Base-by-base conservation (phyloP, 345 rosid genomes). In the Fremontodendron californicum region DNA sequence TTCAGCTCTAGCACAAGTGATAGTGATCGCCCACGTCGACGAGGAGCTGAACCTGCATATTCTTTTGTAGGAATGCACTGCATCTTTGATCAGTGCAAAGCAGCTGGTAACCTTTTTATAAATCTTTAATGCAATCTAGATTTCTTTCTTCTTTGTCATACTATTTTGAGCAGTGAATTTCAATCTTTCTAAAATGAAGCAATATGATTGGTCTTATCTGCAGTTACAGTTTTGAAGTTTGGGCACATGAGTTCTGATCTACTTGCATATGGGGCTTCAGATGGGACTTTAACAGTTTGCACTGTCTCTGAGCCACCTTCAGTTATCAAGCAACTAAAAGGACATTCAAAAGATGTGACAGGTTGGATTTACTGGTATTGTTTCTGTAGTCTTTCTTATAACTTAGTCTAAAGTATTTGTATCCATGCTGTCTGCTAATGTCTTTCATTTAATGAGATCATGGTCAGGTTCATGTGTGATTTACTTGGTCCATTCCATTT, bases 51-150 rank as follows among this genome's bases (percentile, higher is more conserved):
- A 69, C 93, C 87, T 78, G 99, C 94, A 52, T 95, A 90, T 85
- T 95, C 99, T 75, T 96, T 96, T 70, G 91, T 96, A 0, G 99
- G 99, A 81, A 96, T 96, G 99, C 97, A 93, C 83, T 93, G 94
- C 81, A 91, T 96, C 82, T 96, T 96, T 62, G 99, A 93, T 80
- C 97, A 93, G 43, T 89, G 98, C 94, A 92, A 90, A 91, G 86
- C 73, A 61, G 86, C 97, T 60, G 99, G 99, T 96, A 88, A 51
- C 35, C 35, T 33, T 33, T 60, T 23, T 37, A 1, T 43, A 37
- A 46, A 33, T 55, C 21, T 29, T 42, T 3, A 35, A 27, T 60
- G 45, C 73, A 48, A 21, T 35, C 27, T n/a, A 19, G 49, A 21
- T 1, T 21, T 61, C 39, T 79, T 82, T 82, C 52, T 0, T 75